phyloP scores from a whole-genome alignment of 306 rosid species.

The Gillenia trifoliata region DNA sequence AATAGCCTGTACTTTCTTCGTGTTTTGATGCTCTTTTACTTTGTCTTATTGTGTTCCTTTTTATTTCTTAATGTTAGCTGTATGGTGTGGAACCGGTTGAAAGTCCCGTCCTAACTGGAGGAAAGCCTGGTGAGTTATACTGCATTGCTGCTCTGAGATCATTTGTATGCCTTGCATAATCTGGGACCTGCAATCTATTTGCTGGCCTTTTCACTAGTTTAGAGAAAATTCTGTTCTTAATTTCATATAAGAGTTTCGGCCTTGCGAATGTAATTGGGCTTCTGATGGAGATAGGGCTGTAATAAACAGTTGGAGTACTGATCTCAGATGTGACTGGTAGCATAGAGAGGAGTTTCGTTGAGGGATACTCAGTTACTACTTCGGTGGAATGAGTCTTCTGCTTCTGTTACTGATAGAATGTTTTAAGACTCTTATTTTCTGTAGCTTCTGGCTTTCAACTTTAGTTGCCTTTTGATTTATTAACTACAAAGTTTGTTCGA shows the following conservation, averaged over 20 bases:
- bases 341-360: background rate
- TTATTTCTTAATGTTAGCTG: slow-evolving; percentile 34
- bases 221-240: background rate
- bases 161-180: background rate
- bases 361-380: background rate
- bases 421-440: slow-evolving; percentile 1
- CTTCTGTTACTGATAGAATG: background rate
- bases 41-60: slow-evolving; percentile 3
- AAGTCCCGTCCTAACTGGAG: slow-evolving; percentile 78
- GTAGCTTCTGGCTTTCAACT: background rate
- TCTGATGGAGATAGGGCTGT: background rate
- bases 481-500: background rate
- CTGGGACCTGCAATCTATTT: background rate
- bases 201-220: background rate
- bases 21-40: background rate
- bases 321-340: background rate
- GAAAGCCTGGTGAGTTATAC: slow-evolving; percentile 66
- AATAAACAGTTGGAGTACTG: background rate
- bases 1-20: background rate
- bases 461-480: background rate
- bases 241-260: background rate
- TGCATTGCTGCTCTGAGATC: background rate
- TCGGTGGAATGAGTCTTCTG: background rate
- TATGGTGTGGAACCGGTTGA: slow-evolving; percentile 76
- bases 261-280: background rate